Base-by-base conservation (phyloP, 2,329 filamentous ascomycete species). In the Botryosphaeria dothidea region DNA sequence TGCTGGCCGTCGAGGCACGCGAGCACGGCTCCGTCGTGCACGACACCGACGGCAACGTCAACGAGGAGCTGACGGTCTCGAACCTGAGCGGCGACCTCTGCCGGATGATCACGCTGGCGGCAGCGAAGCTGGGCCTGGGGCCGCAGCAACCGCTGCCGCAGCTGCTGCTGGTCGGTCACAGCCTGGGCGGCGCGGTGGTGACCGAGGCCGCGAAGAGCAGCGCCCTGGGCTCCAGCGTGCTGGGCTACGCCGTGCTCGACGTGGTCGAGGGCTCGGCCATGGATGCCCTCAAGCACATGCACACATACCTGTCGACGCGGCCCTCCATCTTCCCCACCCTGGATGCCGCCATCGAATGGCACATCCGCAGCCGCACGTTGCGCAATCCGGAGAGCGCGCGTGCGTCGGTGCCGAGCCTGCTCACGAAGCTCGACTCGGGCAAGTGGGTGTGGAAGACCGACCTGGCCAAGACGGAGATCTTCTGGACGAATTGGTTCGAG, bases 231-330 rank as follows among this genome's bases (percentile, higher is more conserved):
- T 76, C 80, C 41, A 85, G 88, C 27, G 76, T 98, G 1, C 82
- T 98, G 17, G 95, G 92, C 21, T 97, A 94, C 78, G 92, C 89
- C 3, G 93, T 98, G 7, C 83, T 99, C 17, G 95, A 99, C 78
- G 92, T 99, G 4, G 95, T 99, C 29, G 95, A 99, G 78, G 86
- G 95, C 11, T 96, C 92, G 0, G 95, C 95, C 36, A 94, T 99
- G 78, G 95, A 98, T 75, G 94, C 95, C 2, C 83, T 99, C 62
- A 89, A 93, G 76, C 93, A 91, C 77, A 99, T 99, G 95, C 90
- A 95, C 69, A 90, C 89, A 3, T 97, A 97, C 76, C 85, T 99
- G 21, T 89, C 91, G 1, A 93, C 90, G 4, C 86, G 95, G 23
- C 95, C 95, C 0, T 82, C 83, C 8, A 87, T 88, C 1, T 99